phyloP scores from a whole-genome alignment of 2,329 filamentous ascomycete genomes.

The Byssochlamys sp. region DNA sequence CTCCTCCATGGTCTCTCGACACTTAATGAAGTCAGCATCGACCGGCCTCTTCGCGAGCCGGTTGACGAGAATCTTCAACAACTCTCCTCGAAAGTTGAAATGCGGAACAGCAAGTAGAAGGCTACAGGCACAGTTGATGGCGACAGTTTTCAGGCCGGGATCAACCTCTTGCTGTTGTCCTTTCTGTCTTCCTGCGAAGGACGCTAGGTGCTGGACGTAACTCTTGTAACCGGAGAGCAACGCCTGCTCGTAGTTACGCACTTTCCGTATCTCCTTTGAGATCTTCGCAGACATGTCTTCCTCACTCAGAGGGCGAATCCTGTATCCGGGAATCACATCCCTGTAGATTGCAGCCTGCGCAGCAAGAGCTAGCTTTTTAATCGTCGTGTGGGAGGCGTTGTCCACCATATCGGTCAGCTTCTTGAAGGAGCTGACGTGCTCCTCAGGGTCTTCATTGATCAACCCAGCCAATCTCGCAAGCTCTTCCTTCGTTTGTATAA shows the following conservation, averaged over 20 bases:
- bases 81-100: slow-evolving; percentile 88
- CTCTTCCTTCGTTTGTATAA: slow-evolving; percentile 82
- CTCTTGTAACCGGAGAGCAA: slow-evolving; percentile 74
- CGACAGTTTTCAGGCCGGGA: slow-evolving; percentile 55
- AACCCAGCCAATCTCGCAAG: slow-evolving; percentile 69
- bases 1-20: slow-evolving; percentile 65
- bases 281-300: slow-evolving; percentile 68
- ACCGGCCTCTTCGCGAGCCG: slow-evolving; percentile 66
- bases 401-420: slow-evolving; percentile 64
- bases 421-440: slow-evolving; percentile 72
- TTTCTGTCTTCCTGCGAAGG: slow-evolving; percentile 52
- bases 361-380: slow-evolving; percentile 76
- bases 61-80: slow-evolving; percentile 76
- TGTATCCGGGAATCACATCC: slow-evolving; percentile 90
- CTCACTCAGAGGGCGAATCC: slow-evolving; percentile 73
- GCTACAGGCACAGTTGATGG: slow-evolving; percentile 75
- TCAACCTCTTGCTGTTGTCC: slow-evolving; percentile 22
- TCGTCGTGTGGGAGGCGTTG: slow-evolving; percentile 51
- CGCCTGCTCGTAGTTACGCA: slow-evolving; percentile 78
- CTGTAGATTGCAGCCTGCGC: slow-evolving; percentile 88
- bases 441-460: slow-evolving; percentile 87
- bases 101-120: slow-evolving; percentile 76
- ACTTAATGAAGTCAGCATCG: slow-evolving; percentile 68
- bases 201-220: slow-evolving; percentile 68
- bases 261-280: slow-evolving; percentile 78